Conservation (phyloP, 2,329 filamentous ascomycete species). For the Ceratocystis albifundus region DNA sequence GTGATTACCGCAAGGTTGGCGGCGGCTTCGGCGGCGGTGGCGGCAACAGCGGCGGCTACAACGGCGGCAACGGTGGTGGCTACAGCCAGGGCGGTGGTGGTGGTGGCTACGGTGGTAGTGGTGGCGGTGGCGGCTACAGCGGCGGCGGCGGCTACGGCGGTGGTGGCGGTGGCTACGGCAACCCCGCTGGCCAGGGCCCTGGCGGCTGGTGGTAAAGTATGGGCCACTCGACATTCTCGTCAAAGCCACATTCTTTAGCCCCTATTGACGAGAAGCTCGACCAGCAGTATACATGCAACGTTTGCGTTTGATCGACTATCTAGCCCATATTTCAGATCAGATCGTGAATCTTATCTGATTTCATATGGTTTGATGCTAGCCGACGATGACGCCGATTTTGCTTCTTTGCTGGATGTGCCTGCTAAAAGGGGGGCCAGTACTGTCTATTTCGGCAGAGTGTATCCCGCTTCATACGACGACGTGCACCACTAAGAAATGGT, state of each 20-base stretch:
- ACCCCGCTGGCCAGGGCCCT: conserved; percentile 56
- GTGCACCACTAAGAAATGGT: conserved; percentile 9
- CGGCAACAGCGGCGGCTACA: conserved; percentile 35
- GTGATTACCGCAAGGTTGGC: conserved; percentile 72
- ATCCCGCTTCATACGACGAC: neutral
- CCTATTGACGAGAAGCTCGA: neutral
- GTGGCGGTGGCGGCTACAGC: conserved; percentile 34
- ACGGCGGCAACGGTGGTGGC: conserved; percentile 36
- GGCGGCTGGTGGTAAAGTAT: conserved; percentile 56
- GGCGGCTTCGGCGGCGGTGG: conserved; percentile 36
- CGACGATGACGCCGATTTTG: neutral
- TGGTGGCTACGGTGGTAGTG: conserved; percentile 32
- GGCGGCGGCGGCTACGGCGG: conserved; percentile 39
- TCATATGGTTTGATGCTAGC: too few species aligned
- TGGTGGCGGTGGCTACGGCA: conserved; percentile 41
- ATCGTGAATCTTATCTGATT: neutral
- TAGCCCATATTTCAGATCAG: neutral
- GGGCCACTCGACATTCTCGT: neutral
- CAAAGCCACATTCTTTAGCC: neutral
- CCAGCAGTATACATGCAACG: neutral
- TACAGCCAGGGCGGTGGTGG: conserved; percentile 34
- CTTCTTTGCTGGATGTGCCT: conserved; percentile 4
- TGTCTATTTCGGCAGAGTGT: neutral
- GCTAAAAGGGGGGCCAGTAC: neutral
- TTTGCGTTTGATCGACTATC: neutral